phyloP scores from a whole-genome alignment of 192 early-diverging fungal genomes.

The Rhizophagus clarus region DNA sequence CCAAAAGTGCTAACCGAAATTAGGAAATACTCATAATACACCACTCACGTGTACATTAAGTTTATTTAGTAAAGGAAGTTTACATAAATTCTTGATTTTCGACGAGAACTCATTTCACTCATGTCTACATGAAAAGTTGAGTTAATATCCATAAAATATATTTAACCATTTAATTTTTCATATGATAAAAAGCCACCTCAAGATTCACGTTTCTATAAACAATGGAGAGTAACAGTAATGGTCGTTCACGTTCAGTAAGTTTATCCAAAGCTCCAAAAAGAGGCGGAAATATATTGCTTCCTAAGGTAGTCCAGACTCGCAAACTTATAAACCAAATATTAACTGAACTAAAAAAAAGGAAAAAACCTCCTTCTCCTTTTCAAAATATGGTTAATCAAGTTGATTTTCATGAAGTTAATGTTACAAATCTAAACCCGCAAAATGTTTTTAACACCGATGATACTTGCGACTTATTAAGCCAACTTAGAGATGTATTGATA shows the following conservation, averaged over 20 bases:
- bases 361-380: conserved; percentile 29
- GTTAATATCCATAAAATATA: no score
- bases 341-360: conserved; percentile 26
- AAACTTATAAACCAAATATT: conserved; percentile 27
- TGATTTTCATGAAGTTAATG: not conserved
- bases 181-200: no score
- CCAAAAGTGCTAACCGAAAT: no score
- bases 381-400: not conserved
- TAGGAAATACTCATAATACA: no score
- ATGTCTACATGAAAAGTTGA: no score
- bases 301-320: conserved; percentile 25
- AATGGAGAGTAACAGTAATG: not conserved
- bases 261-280: not conserved
- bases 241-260: not conserved
- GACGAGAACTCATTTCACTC: no score
- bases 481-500: conserved; percentile 25
- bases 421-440: not conserved
- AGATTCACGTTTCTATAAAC: not conserved
- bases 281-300: not conserved
- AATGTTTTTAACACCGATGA: conserved; percentile 22
- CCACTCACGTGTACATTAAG: no score
- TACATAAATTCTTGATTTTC: no score
- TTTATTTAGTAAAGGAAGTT: no score
- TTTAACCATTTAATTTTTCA: no score
- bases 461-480: conserved; percentile 29